A percentile compares a stretch with the other conserved stretches of the same genome.
These are phyloP conservation scores for Ramaria rubella DNA, from an alignment of 768 basidiomycete species.

Conservation along the genomic window DNA sequence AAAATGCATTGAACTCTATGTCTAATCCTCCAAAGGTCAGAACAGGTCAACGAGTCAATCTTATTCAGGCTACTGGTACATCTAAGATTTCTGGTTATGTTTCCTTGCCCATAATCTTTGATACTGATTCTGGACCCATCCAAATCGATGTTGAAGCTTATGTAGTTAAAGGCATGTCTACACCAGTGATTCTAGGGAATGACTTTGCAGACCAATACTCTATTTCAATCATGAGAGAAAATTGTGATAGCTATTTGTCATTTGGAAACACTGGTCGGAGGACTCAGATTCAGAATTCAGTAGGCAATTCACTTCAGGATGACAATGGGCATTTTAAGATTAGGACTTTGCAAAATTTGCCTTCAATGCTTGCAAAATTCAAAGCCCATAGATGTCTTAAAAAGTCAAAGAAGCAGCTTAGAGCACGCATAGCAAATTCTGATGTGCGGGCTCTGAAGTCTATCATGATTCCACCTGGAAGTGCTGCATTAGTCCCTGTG, in stretches of 20 bases:
- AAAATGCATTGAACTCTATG: constrained; percentile 8
- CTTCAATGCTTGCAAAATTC: neutral
- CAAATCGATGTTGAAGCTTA: constrained; percentile 26
- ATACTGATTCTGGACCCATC: constrained; percentile 17
- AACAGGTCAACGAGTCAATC: constrained; percentile 24
- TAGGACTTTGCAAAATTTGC: neutral
- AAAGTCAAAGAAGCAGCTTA: neutral
- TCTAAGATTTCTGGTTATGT: constrained; percentile 25
- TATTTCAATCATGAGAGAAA: constrained; percentile 23
- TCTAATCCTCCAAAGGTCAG: constrained; percentile 13
- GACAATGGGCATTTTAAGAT: neutral
- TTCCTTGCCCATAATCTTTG: constrained; percentile 20
- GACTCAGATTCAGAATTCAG: neutral
- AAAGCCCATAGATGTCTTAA: neutral
- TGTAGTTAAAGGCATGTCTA: constrained; percentile 22
- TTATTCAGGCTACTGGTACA: constrained; percentile 29
- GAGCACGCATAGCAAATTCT: neutral
- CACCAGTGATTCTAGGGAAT: constrained; percentile 20
- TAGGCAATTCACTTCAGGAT: neutral
- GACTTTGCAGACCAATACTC: constrained; percentile 28
- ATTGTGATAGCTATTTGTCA: constrained; percentile 5
- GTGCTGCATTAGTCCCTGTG: neutral
- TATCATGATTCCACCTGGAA: neutral
- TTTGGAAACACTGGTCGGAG: constrained; percentile 17
- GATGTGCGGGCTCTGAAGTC: neutral